Percentiles rank a stretch among this genome's conserved stretches.
phyloP scores from a whole-genome alignment of 768 basidiomycete species.

The Strobilomyces echinocephalus region DNA sequence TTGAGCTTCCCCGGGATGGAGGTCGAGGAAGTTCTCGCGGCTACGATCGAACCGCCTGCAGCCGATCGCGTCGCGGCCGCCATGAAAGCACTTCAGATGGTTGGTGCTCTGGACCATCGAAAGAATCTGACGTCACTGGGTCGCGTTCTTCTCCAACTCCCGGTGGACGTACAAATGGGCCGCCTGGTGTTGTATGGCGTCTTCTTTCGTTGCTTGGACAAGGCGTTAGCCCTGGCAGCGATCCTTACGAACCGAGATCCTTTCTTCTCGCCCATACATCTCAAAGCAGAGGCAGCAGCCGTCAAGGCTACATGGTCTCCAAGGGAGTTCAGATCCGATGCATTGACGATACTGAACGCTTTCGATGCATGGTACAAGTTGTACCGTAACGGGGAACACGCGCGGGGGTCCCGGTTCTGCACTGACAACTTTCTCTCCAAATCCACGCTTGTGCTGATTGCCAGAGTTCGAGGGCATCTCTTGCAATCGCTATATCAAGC shows the following conservation, averaged over 20 bases:
- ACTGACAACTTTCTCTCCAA: conserved; percentile 84
- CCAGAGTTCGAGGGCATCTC: conserved; percentile 75
- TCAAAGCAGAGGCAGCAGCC: conserved; percentile 64
- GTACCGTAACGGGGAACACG: conserved; percentile 62
- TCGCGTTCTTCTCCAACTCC: conserved; percentile 80
- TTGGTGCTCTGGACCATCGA: conserved; percentile 76
- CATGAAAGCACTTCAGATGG: conserved; percentile 73
- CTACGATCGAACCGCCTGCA: conserved; percentile 86
- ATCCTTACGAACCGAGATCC: conserved; percentile 88
- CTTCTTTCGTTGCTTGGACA: conserved; percentile 90
- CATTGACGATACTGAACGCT: conserved; percentile 71
- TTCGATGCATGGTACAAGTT: conserved; percentile 78
- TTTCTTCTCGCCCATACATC: conserved; percentile 77
- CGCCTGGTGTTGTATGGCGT: conserved; percentile 84
- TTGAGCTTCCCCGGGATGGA: conserved; percentile 81
- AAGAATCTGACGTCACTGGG: conserved; percentile 84
- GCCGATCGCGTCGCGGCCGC: conserved; percentile 72
- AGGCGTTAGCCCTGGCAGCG: conserved; percentile 85
- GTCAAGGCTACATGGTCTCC: conserved; percentile 78
- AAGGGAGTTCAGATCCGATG: conserved; percentile 77
- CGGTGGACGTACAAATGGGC: conserved; percentile 87
- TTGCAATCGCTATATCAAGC: conserved; percentile 71
- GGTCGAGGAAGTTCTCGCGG: conserved; percentile 81
- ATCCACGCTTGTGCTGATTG: conserved; percentile 75
- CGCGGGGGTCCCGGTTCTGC: conserved; percentile 70